A percentile compares a stretch with the other conserved stretches of the same genome.
Evolutionary conservation across 2,329 filamentous ascomycete genomes (phyloP).

Genomic region (Reticulascus tulasneorum): DNA sequence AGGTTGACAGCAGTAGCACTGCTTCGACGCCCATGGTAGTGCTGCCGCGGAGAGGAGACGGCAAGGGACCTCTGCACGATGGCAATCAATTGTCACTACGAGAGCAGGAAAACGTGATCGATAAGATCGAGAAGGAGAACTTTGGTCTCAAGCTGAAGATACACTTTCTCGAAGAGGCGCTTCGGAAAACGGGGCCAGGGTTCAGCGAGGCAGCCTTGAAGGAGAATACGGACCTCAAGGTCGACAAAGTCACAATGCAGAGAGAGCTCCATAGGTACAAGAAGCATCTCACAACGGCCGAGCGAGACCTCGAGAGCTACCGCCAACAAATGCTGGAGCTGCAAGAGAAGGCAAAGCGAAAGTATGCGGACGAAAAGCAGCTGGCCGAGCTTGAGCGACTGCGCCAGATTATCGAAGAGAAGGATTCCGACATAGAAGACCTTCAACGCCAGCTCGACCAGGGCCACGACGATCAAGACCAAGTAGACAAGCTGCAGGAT

Average conservation of each 20-base stretch:
- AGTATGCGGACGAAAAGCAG: constrained; percentile 67
- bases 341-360: constrained; percentile 74
- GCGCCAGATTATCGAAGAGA: constrained; percentile 51
- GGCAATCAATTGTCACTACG: constrained; percentile 88
- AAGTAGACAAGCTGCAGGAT: constrained; percentile 65
- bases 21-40: constrained; percentile 78
- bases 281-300: constrained; percentile 76
- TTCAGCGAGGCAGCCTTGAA: constrained; percentile 85
- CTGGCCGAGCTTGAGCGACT: constrained; percentile 58
- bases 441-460: constrained; percentile 57
- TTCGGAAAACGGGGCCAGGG: constrained; percentile 82
- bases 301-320: constrained; percentile 82
- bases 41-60: constrained; percentile 58
- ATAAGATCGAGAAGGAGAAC: constrained; percentile 97
- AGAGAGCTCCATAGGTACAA: constrained; percentile 81
- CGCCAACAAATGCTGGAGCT: constrained; percentile 77
- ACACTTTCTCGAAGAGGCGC: constrained; percentile 88
- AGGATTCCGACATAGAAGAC: constrained; percentile 57
- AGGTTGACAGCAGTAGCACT: constrained; percentile 72
- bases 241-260: constrained; percentile 85
- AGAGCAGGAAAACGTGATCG: constrained; percentile 93
- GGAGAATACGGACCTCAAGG: constrained; percentile 95
- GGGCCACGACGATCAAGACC: constrained; percentile 52
- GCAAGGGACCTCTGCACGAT: constrained; percentile 69
- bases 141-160: constrained; percentile 96